Evolutionary conservation across 2,329 filamentous ascomycete species (phyloP), one percentile per base, ranked within the genome.

Genomic region (Sporothrix protearum): DNA sequence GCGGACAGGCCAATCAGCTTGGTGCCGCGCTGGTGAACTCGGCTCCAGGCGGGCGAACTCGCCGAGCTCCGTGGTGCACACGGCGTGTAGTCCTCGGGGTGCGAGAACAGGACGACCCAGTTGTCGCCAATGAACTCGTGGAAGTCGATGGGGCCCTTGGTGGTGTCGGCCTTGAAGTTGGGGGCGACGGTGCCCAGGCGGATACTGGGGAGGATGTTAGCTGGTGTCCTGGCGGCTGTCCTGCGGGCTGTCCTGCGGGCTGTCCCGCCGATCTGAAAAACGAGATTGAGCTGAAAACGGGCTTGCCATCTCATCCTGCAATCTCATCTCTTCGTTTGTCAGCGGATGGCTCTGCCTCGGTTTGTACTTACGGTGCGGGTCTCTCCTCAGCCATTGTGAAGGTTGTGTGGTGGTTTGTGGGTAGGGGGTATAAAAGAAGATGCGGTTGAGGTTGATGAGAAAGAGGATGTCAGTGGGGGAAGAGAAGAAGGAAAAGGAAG

Each of bases 11-110:
- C 94, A 78, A 97, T 95, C 83, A 97, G 89, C 88, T 97, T 96
- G 78, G 95, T 92, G 75, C 89, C 89, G 75, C 94, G 90, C 85
- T 93, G 78, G 89, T 87, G 83, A 97, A 97, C 82, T 97, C 93
- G 77, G 88, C 84, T 93, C 90, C 75, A 97, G 87, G 83, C 94
- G 96, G 77, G 94, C 92, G 78, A 97, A 96, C 73, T 94, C 94
- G 74, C 94, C 94, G 74, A 97, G 91, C 85, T 97, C 94, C 70
- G 81, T 97, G 75, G 94, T 97, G 87, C 94, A 97, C 73, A 97
- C 94, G 70, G 94, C 1, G 94, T 97, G 86, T 92, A 97, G 83
- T 97, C 94, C 81, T 91, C 91, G 2, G 92, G 92, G 84, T 95
- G 92, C 42, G 91, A 93, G 86, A 96, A 95, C 77, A 96, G 85